Evolutionary conservation across 768 basidiomycete genomes (phyloP), one percentile per base, ranked within the genome.

Genomic region (Boletales sp.): DNA sequence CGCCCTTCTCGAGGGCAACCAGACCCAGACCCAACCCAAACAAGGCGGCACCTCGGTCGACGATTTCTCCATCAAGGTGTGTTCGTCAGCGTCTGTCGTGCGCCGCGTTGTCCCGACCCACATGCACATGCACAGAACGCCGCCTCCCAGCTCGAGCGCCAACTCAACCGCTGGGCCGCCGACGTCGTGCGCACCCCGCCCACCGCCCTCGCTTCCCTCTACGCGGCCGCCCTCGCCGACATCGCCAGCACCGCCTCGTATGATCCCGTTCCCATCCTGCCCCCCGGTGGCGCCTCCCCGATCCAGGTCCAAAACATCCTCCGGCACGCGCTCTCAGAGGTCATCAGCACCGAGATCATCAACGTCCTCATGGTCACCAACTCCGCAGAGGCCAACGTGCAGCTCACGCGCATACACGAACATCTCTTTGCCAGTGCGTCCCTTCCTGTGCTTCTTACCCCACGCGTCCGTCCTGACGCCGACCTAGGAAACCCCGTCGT

Each of bases 321-420:
- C 43, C 78, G 91, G 36, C 91, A 94, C 62, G 84, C 85, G 3
- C 79, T 93, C 70, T 77, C 87, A 4, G 87, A 92, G 62, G 76
- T 82, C 14, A 72, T 78, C 63, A 83, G 83, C 17, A 80, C 87
- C 56, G 90, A 88, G 38, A 76, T 92, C 69, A 76, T 94, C 62
- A 94, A 94, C 63, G 87, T 86, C 57, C 77, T 93, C 48, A 83
- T 92, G 59, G 86, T 92, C 51, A 93, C 91, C 41, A 90, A 90
- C 62, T 90, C 87, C 8, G 77, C 75, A 40, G 91, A 94, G 46
- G 85, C 91, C 25, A 94, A 94, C 60, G 66, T 86, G 53, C 89
- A 93, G 64, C 73, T 94, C 42, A 86, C 90, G 19, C 79, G 88
- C 5, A 89, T 94, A 49, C 91, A 94, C 65, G 91, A 93, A 64